Percentiles rank a stretch among this genome's conserved stretches.
Evolutionary conservation across 2,329 filamentous ascomycete genomes (phyloP).

Genomic region (Ceratocystis alfenasii): DNA sequence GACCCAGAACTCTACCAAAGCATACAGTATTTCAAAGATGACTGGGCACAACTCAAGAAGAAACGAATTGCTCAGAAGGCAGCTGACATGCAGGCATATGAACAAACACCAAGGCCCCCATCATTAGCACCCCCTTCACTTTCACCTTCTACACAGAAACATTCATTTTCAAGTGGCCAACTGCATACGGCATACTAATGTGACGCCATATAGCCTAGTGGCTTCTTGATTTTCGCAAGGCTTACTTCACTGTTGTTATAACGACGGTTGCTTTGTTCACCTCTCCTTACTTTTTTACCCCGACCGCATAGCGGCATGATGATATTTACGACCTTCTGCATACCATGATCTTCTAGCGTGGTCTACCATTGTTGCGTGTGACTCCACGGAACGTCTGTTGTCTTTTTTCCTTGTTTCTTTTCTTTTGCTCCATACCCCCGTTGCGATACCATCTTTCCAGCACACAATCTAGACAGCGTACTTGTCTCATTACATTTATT

Average conservation of each 20-base stretch:
- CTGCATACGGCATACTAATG: background rate
- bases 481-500: slow-evolving; percentile 6
- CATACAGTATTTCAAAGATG: slow-evolving; percentile 49
- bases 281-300: background rate
- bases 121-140: background rate
- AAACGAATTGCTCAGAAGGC: slow-evolving; percentile 27
- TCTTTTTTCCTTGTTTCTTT: background rate
- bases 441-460: background rate
- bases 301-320: slow-evolving; percentile 1
- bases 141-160: background rate
- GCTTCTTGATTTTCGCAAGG: background rate
- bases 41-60: slow-evolving; percentile 43
- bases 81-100: slow-evolving; percentile 2
- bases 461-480: background rate
- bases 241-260: background rate
- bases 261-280: background rate
- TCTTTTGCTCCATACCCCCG: slow-evolving; percentile 5
- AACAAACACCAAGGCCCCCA: background rate
- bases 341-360: background rate
- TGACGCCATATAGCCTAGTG: background rate
- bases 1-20: slow-evolving; percentile 47
- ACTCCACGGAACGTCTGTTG: background rate
- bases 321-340: slow-evolving; percentile 9
- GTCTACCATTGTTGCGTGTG: background rate
- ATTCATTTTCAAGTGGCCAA: background rate